Evolutionary conservation across 2,329 filamentous ascomycete genomes (phyloP), one percentile per base, ranked within the genome.

Genomic region (Fusarium duplospermum): DNA sequence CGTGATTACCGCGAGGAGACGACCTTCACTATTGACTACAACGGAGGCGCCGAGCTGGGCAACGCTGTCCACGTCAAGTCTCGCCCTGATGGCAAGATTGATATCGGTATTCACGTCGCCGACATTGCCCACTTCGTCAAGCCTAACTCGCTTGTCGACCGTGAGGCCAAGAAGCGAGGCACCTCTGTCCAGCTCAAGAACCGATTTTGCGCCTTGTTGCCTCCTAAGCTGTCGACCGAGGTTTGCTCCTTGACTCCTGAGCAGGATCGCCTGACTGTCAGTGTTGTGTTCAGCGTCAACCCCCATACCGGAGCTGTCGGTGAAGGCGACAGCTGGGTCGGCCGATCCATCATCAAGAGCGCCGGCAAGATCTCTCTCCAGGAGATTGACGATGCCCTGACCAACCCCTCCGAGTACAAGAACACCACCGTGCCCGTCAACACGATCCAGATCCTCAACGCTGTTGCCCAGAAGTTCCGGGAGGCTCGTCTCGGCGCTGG

Each of bases 111-210:
- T 66, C 96, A 99, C 84, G 94, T 99, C 80, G 92, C 96, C 35
- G 96, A 99, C 83, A 93, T 98, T 76, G 93, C 96, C 70, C 94
- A 99, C 85, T 99, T 99, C 81, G 94, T 99, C 82, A 98, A 98
- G 88, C 89, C 93, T 57, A 97, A 97, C 86, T 98, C 95, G 18
- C 90, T 98, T 54, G 95, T 98, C 60, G 96, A 99, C 80, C 93
- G 96, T 56, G 96, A 99, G 84, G 96, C 96, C 13, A 98, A 96
- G 90, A 99, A 98, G 89, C 94, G 96, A 75, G 96, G 96, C 70
- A 98, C 95, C 66, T 95, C 95, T 38, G 96, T 99, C 27, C 97
- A 98, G 81, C 88, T 99, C 73, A 93, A 98, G 85, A 96, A 98
- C 86, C 92, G 95, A 38, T 86, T 93, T 86, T 87, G 96, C 90